Evolutionary conservation across 768 basidiomycete genomes (phyloP).

Genomic region (Mycena venus): DNA sequence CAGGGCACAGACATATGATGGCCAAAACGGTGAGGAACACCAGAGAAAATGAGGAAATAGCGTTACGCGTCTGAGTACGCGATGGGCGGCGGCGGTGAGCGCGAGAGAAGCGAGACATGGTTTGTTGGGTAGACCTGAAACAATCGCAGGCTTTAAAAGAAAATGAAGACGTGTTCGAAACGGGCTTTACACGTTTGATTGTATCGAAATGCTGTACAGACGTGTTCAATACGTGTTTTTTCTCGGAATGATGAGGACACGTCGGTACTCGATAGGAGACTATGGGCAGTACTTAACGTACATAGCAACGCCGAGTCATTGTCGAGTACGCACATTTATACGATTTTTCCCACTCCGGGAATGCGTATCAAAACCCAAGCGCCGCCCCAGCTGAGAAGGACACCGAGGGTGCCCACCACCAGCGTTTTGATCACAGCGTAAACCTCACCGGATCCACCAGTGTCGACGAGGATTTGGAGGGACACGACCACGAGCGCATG

Average conservation of each 20-base stretch:
- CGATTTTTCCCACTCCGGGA: constrained; percentile 21
- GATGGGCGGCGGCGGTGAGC: constrained; percentile 16
- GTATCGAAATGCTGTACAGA: constrained; percentile 8
- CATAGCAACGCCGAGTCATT: constrained; percentile 25
- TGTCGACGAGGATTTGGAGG: constrained; percentile 18
- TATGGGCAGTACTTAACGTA: not conserved
- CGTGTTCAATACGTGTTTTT: constrained; percentile 29
- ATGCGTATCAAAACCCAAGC: constrained; percentile 17
- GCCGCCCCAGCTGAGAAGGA: constrained; percentile 20
- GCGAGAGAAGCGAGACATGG: constrained; percentile 50
- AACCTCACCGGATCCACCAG: not conserved
- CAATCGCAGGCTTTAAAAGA: constrained; percentile 7
- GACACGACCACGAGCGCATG: constrained; percentile 23
- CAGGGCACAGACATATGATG: constrained; percentile 77
- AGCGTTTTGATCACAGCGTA: constrained; percentile 12
- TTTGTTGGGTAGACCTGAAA: constrained; percentile 59
- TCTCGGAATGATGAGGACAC: constrained; percentile 1
- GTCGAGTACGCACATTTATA: constrained; percentile 14
- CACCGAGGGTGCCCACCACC: constrained; percentile 10
- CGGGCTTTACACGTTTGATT: constrained; percentile 5
- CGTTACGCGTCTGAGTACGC: constrained; percentile 64
- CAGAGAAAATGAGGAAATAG: constrained; percentile 63
- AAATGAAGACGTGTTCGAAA: constrained; percentile 17
- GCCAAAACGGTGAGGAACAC: constrained; percentile 68
- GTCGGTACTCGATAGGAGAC: not conserved